Conservation (phyloP, 495 filamentous ascomycete species). For the Platismatia glauca region DNA sequence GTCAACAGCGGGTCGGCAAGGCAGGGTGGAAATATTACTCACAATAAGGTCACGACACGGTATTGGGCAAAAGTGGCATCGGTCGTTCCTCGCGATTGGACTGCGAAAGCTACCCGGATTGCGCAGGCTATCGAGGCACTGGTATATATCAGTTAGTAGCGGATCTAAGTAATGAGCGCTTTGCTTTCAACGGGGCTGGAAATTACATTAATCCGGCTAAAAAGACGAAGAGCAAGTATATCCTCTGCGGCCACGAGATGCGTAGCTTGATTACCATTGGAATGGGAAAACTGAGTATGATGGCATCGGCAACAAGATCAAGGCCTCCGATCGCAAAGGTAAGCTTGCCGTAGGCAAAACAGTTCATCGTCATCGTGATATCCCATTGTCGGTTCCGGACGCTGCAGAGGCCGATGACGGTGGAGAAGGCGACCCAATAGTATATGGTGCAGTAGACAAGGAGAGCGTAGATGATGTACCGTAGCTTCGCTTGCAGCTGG, state of each 20-base stretch:
- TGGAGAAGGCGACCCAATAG: slow-evolving; percentile 15
- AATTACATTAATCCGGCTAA: slow-evolving; percentile 14
- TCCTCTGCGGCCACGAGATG: slow-evolving; percentile 13
- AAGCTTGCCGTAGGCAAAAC: slow-evolving; percentile 16
- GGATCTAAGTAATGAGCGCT: background rate
- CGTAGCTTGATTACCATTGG: slow-evolving; percentile 15
- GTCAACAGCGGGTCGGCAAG: background rate
- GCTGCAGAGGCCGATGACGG: slow-evolving; percentile 14
- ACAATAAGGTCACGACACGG: slow-evolving; percentile 15
- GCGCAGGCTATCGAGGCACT: slow-evolving; percentile 15
- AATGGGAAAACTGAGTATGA: slow-evolving; percentile 14
- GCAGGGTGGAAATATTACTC: background rate
- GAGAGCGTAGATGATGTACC: slow-evolving; percentile 16
- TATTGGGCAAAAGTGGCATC: slow-evolving; percentile 20
- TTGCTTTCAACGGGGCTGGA: background rate
- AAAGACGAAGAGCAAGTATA: slow-evolving; percentile 17
- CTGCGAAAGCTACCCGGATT: slow-evolving; percentile 14
- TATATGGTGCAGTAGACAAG: slow-evolving; percentile 17
- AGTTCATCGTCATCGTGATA: slow-evolving; percentile 16
- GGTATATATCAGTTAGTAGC: too few species aligned
- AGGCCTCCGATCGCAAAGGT: slow-evolving; percentile 15
- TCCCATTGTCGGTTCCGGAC: slow-evolving; percentile 13
- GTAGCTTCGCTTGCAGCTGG: slow-evolving; percentile 1
- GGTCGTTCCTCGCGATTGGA: slow-evolving; percentile 10
- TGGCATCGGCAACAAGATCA: slow-evolving; percentile 14